Evolutionary conservation across 2,329 filamentous ascomycete genomes (phyloP), one percentile per base, ranked within the genome.

Genomic region (Calonectria honghensis): DNA sequence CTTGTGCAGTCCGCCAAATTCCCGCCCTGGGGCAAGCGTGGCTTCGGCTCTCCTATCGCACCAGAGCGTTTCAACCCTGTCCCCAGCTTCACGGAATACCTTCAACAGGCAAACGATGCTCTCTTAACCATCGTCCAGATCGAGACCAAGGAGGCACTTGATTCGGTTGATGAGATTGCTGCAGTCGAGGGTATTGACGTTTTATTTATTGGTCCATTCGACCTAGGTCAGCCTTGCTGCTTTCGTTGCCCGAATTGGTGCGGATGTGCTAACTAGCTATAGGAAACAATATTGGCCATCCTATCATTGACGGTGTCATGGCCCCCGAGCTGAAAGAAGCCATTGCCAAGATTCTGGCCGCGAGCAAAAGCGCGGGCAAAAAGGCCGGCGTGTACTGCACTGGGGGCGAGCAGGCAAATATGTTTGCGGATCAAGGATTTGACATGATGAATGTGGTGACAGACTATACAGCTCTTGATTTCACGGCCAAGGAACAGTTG

Each of bases 91-190:
- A 87, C 86, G 3, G 86, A 89, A 68, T 90, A 90, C 73, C 85
- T 90, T 77, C 84, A 87, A 74, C 84, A 87, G 51, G 89, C 89
- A 57, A 90, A 90, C 74, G 85, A 89, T 68, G 78, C 83, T 37
- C 86, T 94, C 29, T 81, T 94, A 73, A 93, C 90, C 20, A 92
- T 93, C 85, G 91, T 93, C 14, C 92, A 94, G 82, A 93, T 94
- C 68, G 92, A 94, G 84, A 93, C 92, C 0, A 85, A 86, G 74
- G 91, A 93, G 81, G 92, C 92, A 0, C 85, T 94, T 18, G 89
- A 91, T 1, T 84, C 85, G 16, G 88, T 93, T 1, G 91, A 93
- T 41, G 90, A 89, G 63, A 94, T 94, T 81, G 91, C 91, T 52
- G 86, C 89, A 27, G 86, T 92, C 29, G 84, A 90, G 4, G 91